Base-by-base conservation (phyloP, 805 yeast genomes). In the Ogataea polymorpha region DNA sequence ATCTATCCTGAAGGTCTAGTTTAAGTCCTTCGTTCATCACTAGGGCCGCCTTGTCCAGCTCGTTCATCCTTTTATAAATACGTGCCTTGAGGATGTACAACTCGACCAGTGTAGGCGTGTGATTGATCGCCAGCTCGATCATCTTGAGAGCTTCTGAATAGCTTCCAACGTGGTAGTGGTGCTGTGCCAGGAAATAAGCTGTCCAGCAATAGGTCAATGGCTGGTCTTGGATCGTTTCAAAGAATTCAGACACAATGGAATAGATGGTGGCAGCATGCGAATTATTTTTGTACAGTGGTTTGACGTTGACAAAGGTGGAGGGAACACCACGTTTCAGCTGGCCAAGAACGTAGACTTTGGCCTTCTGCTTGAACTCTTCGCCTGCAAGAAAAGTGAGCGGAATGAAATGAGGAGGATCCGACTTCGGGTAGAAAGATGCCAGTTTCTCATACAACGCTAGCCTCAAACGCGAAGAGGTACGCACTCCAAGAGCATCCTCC, bases 1-100 rank as follows among this genome's bases (percentile, higher is more conserved):
- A 91, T 50, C 99, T 72, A 63, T 93, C 99, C 61, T 88, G 96
- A 43, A 85, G 71, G 59, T 93, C 96, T 41, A 85, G 63, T 39
- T 69, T 60, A 52, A 96, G 75, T 12, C 91, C 96, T 40, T 71
- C 73, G 44, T 81, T 75, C 75, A 89, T 77, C 20, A 71, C 58
- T 12, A 72, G 74, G 15, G 84, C 77, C 11, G 97, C 97, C 20
- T 71, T 74, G 1, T 48, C 55, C 20, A 75, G 54, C 43, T 80
- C 70, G n/a, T 87, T 87, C 32, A 70, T 61, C 49, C 86, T 89
- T 59, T 89, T 88, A 46, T 78, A 67, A 29, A 93, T 72, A 55
- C 95, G 74, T 4, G 95, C 96, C 53, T 87, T 86, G 49, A 83
- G 65, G 46, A 90, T 74, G 58, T 83, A 80, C 34, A 86, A 70